Percentiles rank a stretch among this genome's conserved stretches.
Conservation (phyloP, 2,329 filamentous ascomycete species). For the Setomelanomma holmii region DNA sequence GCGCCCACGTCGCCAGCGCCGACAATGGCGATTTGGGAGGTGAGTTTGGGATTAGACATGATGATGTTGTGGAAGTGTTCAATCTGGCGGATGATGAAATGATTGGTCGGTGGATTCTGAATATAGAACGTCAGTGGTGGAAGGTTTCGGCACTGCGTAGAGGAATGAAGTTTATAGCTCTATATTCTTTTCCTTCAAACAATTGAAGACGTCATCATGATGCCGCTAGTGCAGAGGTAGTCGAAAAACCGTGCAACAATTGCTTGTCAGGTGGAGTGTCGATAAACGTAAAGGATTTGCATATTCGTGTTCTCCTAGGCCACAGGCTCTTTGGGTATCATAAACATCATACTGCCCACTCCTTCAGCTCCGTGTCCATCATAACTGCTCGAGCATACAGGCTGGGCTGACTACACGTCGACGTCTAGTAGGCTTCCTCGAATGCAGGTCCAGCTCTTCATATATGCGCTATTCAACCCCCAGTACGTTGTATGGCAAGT, state of each 20-base stretch:
- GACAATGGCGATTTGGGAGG: conserved; percentile 29
- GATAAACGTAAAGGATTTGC: no score
- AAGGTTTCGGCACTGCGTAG: no score
- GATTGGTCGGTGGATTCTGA: no score
- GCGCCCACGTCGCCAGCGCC: conserved; percentile 32
- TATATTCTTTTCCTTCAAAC: conserved; percentile 1
- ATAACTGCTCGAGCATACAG: no score
- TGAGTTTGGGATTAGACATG: conserved; percentile 18
- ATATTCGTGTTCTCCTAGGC: no score
- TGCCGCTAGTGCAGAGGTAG: conserved; percentile 16
- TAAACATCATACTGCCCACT: not conserved
- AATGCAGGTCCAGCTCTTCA: not conserved
- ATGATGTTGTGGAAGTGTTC: conserved; percentile 9
- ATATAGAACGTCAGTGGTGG: no score
- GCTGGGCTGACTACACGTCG: not conserved
- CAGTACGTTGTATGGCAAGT: no score
- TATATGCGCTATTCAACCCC: not conserved
- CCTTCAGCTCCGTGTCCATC: no score
- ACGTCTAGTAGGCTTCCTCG: not conserved
- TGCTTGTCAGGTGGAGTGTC: not conserved
- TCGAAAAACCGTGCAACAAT: not conserved
- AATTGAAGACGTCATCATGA: conserved; percentile 20
- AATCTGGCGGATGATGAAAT: not conserved
- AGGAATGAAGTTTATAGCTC: not conserved
- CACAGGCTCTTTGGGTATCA: not conserved